A percentile compares a stretch with the other conserved stretches of the same genome.
phyloP scores from a whole-genome alignment of 2,329 filamentous ascomycete genomes.

The Calonectria honghensis region DNA sequence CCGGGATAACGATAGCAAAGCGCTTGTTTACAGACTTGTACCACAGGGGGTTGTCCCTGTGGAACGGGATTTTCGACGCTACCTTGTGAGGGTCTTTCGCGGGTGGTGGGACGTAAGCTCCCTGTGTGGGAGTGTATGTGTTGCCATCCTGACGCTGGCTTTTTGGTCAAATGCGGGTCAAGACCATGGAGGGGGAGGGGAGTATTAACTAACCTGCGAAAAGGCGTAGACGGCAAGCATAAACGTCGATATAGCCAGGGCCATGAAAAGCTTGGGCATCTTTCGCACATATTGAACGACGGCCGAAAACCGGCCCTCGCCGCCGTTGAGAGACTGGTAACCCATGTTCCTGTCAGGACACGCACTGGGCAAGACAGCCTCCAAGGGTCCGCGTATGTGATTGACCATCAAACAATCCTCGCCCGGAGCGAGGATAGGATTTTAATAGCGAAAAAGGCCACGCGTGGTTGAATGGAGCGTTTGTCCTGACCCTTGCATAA shows the following conservation, averaged over 20 bases:
- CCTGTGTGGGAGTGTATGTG: not conserved
- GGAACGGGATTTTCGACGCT: too few relatives aligned
- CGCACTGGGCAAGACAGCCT: not conserved
- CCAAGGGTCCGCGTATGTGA: not conserved
- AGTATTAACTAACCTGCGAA: not conserved
- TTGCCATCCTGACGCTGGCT: not conserved
- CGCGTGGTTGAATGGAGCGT: not conserved
- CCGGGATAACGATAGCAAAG: constrained; percentile 16
- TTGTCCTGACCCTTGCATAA: not conserved
- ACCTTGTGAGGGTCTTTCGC: too few relatives aligned
- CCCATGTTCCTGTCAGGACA: not conserved
- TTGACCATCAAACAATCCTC: not conserved
- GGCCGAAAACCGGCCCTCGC: not conserved
- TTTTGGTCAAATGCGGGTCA: not conserved
- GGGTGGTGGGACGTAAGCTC: too few relatives aligned
- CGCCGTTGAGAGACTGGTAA: not conserved
- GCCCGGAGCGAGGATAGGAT: not conserved
- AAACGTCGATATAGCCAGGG: not conserved
- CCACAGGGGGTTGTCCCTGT: not conserved
- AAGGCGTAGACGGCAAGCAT: not conserved
- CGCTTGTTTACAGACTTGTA: not conserved
- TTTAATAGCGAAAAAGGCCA: not conserved
- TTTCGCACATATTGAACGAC: not conserved
- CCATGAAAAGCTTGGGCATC: not conserved
- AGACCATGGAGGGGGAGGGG: too few relatives aligned